Conservation (phyloP, 495 filamentous ascomycete genomes). For the Pyrenula massariospora region DNA sequence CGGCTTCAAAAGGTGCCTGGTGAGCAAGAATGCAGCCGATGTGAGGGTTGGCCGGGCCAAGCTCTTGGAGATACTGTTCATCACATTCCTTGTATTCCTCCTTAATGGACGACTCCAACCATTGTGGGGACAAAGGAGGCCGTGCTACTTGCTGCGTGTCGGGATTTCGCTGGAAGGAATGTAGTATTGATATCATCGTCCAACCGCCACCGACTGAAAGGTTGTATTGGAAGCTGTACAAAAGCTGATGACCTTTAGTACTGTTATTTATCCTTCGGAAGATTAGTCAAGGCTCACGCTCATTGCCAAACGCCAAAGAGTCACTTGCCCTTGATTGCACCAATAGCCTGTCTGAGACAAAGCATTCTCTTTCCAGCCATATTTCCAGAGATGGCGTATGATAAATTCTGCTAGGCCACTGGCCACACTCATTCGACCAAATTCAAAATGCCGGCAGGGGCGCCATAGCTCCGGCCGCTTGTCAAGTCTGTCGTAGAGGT, state of each 20-base stretch:
- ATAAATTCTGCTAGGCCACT: no score
- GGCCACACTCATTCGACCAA: no score
- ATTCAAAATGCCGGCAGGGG: background rate
- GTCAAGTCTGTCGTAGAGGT: background rate
- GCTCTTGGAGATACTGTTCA: background rate
- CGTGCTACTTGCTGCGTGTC: background rate
- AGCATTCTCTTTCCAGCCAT: no score
- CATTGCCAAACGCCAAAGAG: no score
- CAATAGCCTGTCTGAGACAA: no score
- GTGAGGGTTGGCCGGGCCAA: background rate
- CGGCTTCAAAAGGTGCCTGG: background rate
- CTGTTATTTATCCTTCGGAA: background rate
- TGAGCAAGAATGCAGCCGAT: background rate
- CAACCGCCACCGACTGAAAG: background rate
- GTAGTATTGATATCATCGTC: background rate
- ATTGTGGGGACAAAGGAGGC: background rate
- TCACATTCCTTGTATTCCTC: background rate
- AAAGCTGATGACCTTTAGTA: background rate
- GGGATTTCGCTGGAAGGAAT: background rate
- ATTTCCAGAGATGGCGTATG: no score
- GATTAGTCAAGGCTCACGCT: background rate
- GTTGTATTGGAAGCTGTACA: background rate
- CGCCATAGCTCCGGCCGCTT: background rate
- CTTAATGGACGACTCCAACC: background rate
- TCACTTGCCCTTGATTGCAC: no score